phyloP scores from a whole-genome alignment of 2,329 filamentous ascomycete species.

The Ophiostoma sp. region DNA sequence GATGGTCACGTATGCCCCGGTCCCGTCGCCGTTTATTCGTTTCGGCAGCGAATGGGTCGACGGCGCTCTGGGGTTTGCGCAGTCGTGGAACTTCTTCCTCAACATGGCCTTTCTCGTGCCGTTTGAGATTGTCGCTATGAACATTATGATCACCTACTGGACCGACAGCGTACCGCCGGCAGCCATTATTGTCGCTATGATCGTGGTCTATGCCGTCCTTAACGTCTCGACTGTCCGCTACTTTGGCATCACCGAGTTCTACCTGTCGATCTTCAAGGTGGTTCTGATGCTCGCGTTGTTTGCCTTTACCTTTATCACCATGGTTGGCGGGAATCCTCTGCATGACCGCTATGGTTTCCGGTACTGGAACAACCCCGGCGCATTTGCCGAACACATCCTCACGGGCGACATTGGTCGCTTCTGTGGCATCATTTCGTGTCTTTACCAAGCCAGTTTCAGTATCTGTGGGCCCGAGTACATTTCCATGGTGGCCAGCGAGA shows the following conservation, averaged over 20 bases:
- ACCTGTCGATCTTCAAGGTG: conserved; percentile 38
- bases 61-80: conserved; percentile 42
- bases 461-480: conserved; percentile 60
- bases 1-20: conserved; percentile 72
- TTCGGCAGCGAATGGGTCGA: conserved; percentile 48
- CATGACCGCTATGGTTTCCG: conserved; percentile 25
- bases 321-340: conserved; percentile 37
- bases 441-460: conserved; percentile 41
- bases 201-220: conserved; percentile 21
- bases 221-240: conserved; percentile 22
- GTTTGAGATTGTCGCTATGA: conserved; percentile 51
- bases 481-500: conserved; percentile 47
- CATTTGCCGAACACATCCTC: conserved; percentile 39
- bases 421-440: conserved; percentile 39
- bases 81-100: conserved; percentile 49
- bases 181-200: conserved; percentile 24
- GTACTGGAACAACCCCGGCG: conserved; percentile 36
- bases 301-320: conserved; percentile 44
- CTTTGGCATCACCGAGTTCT: conserved; percentile 27
- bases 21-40: conserved; percentile 72
- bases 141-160: conserved; percentile 58
- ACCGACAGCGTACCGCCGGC: conserved; percentile 38
- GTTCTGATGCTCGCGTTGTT: conserved; percentile 47
- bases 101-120: conserved; percentile 45
- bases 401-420: conserved; percentile 38